phyloP scores from a whole-genome alignment of 257 asterid genomes.

The Capsicum rhomboideum region DNA sequence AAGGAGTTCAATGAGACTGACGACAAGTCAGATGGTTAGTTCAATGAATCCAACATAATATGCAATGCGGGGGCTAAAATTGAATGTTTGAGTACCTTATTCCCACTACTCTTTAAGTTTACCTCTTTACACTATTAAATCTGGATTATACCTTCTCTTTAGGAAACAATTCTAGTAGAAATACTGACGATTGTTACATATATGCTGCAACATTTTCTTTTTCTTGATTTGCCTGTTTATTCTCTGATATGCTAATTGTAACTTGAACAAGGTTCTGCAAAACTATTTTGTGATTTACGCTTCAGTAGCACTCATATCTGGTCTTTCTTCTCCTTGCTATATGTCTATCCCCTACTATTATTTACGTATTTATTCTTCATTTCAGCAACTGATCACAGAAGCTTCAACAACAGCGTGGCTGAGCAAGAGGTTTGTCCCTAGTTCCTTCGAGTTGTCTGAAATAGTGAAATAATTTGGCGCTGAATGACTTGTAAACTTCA shows the following conservation, averaged over 20 bases:
- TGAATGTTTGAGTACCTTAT: neutral
- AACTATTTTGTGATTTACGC: neutral
- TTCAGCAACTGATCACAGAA: constrained; percentile 58
- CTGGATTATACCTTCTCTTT: neutral
- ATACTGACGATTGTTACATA: too few species aligned
- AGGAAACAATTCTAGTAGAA: neutral
- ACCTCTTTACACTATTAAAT: neutral
- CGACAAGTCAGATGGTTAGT: constrained; percentile 57
- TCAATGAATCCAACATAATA: constrained; percentile 3
- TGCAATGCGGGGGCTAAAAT: neutral
- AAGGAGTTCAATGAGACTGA: constrained; percentile 77
- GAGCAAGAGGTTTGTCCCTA: constrained; percentile 55
- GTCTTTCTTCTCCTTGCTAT: neutral
- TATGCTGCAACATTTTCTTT: neutral
- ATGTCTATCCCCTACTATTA: neutral
- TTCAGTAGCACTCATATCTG: neutral
- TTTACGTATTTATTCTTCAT: constrained; percentile 9
- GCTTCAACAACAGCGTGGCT: constrained; percentile 79
- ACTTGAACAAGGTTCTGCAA: neutral
- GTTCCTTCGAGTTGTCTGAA: neutral
- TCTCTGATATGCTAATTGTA: neutral
- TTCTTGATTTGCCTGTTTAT: neutral
- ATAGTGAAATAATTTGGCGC: neutral
- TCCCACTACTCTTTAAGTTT: neutral
- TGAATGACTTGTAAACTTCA: neutral